Base-by-base conservation (phyloP, 2,329 filamentous ascomycete species). In the Xylariaceae sp. region DNA sequence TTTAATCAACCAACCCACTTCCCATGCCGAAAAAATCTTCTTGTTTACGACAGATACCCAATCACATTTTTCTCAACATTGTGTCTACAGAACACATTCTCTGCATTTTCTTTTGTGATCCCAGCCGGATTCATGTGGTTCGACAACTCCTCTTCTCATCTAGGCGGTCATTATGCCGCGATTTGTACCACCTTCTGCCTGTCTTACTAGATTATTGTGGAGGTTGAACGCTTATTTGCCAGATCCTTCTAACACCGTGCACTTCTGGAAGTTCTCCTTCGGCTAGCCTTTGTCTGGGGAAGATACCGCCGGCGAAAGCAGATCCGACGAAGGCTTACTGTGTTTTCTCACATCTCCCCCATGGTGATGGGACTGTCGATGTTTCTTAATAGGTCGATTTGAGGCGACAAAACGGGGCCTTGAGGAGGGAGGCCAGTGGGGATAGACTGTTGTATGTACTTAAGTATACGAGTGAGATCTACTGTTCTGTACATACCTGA, bases 31-130 rank as follows among this genome's bases (percentile, higher is more conserved):
- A 45, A 26, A 62, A 50, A 12, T 58, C 58, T 64, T 56, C 52
- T 65, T 58, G 55, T 60, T 64, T 60, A 66, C 58, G 64, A 66
- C 61, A 67, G 66, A 68, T 68, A 67, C 64, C 64, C 66, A 50
- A 59, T 37, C 53, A 48, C 48, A 45, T n/a, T 59, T 52, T 58
- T 57, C 54, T 48, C 45, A 45, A 44, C 59, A 40, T 54, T 50
- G 54, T 60, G 54, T 52, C 50, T 44, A 58, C 49, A 56, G 63
- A 48, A 55, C 57, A 49, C 56, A 57, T 59, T 42, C 56, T 48
- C 56, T 57, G 49, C 56, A 64, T 67, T 68, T 63, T 65, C 66
- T 64, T 68, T 68, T 67, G 64, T 67, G 40, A 55, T 45, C 48
- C 48, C 58, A 52, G 14, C 32, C 14, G 32, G 50, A 57, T 61